phyloP scores from a whole-genome alignment of 345 rosid species.

The Eucalyptus pauciflora region DNA sequence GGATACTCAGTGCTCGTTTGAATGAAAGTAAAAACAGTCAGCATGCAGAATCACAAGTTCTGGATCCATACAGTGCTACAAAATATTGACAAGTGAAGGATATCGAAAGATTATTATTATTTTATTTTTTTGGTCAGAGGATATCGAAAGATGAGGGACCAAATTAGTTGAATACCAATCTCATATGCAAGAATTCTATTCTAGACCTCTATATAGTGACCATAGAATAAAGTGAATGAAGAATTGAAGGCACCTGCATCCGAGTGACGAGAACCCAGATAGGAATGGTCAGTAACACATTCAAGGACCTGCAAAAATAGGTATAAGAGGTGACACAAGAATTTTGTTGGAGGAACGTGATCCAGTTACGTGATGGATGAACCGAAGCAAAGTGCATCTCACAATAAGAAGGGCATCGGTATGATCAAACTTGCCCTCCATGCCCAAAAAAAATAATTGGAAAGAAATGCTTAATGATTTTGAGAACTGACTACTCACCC shows the following conservation, averaged over 20 bases:
- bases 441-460: background rate
- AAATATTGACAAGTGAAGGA: background rate
- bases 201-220: background rate
- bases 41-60: background rate
- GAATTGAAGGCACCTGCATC: conserved; percentile 37
- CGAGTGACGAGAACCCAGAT: conserved; percentile 72
- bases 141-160: background rate
- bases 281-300: conserved; percentile 51
- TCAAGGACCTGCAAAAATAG: conserved; percentile 40
- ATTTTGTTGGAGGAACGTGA: background rate
- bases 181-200: background rate
- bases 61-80: background rate
- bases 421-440: background rate
- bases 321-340: background rate
- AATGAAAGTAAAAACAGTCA: background rate
- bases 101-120: background rate
- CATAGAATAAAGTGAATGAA: background rate
- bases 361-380: background rate
- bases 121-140: background rate
- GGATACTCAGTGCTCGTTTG: background rate
- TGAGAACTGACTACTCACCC: conserved; percentile 22
- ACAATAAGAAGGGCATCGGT: background rate
- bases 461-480: background rate
- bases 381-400: background rate
- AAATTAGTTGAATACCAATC: background rate